Evolutionary conservation across 495 filamentous ascomycete species (phyloP).

Genomic region (Darksidea phi): DNA sequence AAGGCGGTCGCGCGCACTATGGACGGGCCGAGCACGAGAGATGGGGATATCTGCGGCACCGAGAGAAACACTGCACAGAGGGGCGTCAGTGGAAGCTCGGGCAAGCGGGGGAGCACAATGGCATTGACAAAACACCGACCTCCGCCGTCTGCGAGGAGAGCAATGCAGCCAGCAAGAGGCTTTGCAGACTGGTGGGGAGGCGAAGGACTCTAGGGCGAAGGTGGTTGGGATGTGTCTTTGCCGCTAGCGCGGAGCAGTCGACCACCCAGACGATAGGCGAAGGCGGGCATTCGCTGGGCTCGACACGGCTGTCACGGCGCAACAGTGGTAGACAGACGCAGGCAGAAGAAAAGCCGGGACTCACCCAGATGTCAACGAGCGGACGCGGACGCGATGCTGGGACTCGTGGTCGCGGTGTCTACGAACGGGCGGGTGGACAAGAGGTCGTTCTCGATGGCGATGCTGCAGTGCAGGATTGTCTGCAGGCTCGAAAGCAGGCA

Average conservation of each 20-base stretch:
- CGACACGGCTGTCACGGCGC: not conserved
- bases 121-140: constrained; percentile 20
- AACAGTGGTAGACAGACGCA: constrained; percentile 4
- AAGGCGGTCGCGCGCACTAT: constrained; percentile 26
- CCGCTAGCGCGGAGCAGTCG: constrained; percentile 32
- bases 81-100: constrained; percentile 6
- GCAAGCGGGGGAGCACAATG: constrained; percentile 13
- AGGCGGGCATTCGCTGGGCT: too few species aligned
- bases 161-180: constrained; percentile 20
- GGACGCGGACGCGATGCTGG: constrained; percentile 17
- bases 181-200: constrained; percentile 36
- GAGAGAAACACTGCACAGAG: constrained; percentile 18
- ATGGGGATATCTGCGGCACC: constrained; percentile 16
- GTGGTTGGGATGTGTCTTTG: constrained; percentile 40
- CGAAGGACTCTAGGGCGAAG: constrained; percentile 39
- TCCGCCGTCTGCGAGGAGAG: constrained; percentile 23
- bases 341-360: constrained; percentile 4
- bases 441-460: constrained; percentile 27
- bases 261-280: constrained; percentile 1
- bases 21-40: constrained; percentile 24
- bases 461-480: constrained; percentile 35
- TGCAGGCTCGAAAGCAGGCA: constrained; percentile 34
- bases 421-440: constrained; percentile 1
- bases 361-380: constrained; percentile 13
- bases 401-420: not conserved